These are phyloP conservation scores for Alternaria rosae DNA, from an alignment of 2,329 filamentous ascomycete species.

Conservation along the genomic window DNA sequence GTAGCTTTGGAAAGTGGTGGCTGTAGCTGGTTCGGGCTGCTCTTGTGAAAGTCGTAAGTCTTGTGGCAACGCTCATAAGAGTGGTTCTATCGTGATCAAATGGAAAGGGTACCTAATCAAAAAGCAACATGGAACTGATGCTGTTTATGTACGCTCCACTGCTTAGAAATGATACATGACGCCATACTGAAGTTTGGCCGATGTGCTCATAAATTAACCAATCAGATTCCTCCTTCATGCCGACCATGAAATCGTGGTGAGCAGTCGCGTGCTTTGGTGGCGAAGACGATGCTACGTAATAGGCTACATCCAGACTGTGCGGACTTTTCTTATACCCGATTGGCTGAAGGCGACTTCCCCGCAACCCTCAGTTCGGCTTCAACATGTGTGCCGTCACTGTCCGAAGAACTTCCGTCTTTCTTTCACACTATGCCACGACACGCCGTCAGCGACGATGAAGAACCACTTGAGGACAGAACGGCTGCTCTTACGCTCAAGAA, in stretches of 20 bases:
- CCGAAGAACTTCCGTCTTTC: constrained; percentile 1
- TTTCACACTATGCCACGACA: constrained; percentile 31
- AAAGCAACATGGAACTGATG: not conserved
- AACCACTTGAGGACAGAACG: constrained; percentile 60
- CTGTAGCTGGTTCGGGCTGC: not conserved
- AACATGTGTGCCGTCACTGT: constrained; percentile 11
- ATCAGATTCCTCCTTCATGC: constrained; percentile 15
- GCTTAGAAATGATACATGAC: constrained; percentile 39
- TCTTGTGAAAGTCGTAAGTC: not conserved
- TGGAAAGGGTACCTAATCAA: not conserved
- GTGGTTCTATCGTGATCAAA: not conserved
- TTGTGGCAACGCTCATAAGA: not conserved
- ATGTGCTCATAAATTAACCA: constrained; percentile 21
- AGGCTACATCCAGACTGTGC: not conserved
- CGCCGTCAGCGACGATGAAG: constrained; percentile 41
- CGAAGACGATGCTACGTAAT: constrained; percentile 5
- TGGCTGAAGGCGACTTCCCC: constrained; percentile 12
- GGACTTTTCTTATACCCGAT: constrained; percentile 13
- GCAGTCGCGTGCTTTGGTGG: constrained; percentile 9
- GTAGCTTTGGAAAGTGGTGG: not conserved
- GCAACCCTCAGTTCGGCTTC: constrained; percentile 2
- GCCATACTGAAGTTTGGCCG: constrained; percentile 23
- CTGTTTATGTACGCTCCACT: constrained; percentile 22
- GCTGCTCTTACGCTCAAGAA: constrained; percentile 58
- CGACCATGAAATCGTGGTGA: not conserved